These are phyloP conservation scores for Actinidia arguta DNA, from an alignment of 179 eudicot genomes.

Conservation along the genomic window DNA sequence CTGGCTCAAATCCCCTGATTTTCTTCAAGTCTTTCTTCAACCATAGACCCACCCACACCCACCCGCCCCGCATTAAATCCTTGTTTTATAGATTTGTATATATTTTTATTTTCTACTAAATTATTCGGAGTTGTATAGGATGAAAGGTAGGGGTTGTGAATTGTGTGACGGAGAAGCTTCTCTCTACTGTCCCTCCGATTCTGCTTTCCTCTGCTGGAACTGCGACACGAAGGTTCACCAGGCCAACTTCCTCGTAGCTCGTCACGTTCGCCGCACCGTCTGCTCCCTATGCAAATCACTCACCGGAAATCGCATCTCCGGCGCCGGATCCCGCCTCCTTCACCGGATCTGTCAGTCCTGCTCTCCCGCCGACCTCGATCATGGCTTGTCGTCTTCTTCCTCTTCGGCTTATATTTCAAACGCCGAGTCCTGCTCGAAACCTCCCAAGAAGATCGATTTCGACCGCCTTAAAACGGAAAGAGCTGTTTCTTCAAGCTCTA, in stretches of 20 bases:
- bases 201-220: slow-evolving; percentile 53
- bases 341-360: slow-evolving; percentile 33
- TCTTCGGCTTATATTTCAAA: slow-evolving; percentile 42
- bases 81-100: not conserved
- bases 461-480: not conserved
- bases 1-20: not conserved
- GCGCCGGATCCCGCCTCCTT: slow-evolving; percentile 10
- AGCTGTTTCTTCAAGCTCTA: not conserved
- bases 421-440: slow-evolving; percentile 29
- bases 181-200: slow-evolving; percentile 57
- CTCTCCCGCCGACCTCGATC: slow-evolving; percentile 19
- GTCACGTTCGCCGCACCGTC: slow-evolving; percentile 49
- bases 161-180: slow-evolving; percentile 49
- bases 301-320: slow-evolving; percentile 35
- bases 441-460: not conserved
- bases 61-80: not conserved
- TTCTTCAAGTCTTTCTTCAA: not conserved
- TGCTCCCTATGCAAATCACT: slow-evolving; percentile 37
- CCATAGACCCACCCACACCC: too few species aligned
- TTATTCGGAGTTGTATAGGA: slow-evolving; percentile 14
- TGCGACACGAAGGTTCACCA: slow-evolving; percentile 67
- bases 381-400: slow-evolving; percentile 29
- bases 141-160: slow-evolving; percentile 44
- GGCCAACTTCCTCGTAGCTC: slow-evolving; percentile 77
- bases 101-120: too few species aligned